phyloP scores from a whole-genome alignment of 2,329 filamentous ascomycete genomes.

The Cucurbitaria berberidis region DNA sequence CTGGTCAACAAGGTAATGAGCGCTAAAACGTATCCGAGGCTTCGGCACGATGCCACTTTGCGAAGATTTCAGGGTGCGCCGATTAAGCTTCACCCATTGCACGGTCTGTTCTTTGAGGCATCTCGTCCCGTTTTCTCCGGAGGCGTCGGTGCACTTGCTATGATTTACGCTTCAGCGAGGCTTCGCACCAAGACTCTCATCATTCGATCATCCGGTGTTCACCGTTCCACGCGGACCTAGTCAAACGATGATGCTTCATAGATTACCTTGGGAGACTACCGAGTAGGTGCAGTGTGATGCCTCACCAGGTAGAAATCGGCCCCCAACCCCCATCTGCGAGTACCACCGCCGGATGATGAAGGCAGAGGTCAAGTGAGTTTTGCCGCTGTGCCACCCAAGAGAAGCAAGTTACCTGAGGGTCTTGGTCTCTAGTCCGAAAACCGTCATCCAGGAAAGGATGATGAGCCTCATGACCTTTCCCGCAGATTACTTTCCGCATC shows the following conservation, averaged over 20 bases:
- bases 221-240: slow-evolving; percentile 2
- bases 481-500: slow-evolving; percentile 26
- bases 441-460: slow-evolving; percentile 13
- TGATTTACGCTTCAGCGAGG: slow-evolving; percentile 5
- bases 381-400: slow-evolving; percentile 3
- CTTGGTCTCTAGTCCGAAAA: slow-evolving; percentile 5
- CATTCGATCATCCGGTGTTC: slow-evolving; percentile 6
- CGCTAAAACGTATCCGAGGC: slow-evolving; percentile 19
- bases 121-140: slow-evolving; percentile 45
- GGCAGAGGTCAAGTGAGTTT: background rate
- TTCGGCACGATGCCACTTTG: slow-evolving; percentile 31
- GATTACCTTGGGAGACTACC: background rate
- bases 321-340: background rate
- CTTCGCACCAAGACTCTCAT: slow-evolving; percentile 15
- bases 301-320: background rate
- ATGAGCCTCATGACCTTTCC: slow-evolving; percentile 30
- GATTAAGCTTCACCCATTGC: slow-evolving; percentile 26
- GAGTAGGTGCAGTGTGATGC: background rate
- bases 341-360: background rate
- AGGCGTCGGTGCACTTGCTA: slow-evolving; percentile 20
- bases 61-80: slow-evolving; percentile 22
- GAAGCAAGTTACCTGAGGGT: slow-evolving; percentile 6
- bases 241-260: background rate
- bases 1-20: slow-evolving; percentile 14
- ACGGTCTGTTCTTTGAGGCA: slow-evolving; percentile 32